Conservation (phyloP, 2,329 filamentous ascomycete genomes). For the Colletotrichum endophyticum region DNA sequence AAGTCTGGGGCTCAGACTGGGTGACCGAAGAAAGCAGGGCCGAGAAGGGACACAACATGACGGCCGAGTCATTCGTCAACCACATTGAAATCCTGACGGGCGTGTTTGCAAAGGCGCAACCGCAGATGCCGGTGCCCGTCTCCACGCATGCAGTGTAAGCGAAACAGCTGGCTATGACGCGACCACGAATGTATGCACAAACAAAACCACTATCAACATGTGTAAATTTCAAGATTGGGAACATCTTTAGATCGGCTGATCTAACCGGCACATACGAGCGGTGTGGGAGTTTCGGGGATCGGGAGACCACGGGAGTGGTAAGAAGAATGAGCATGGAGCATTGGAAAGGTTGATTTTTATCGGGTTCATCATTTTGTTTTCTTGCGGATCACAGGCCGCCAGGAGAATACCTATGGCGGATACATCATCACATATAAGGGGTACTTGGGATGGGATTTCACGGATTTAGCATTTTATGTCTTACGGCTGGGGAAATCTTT, state of each 20-base stretch:
- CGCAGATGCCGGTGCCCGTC: slow-evolving; percentile 28
- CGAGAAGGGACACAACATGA: slow-evolving; percentile 29
- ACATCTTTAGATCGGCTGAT: neutral
- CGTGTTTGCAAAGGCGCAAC: slow-evolving; percentile 35
- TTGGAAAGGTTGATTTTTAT: neutral
- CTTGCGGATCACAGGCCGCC: neutral
- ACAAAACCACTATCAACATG: neutral
- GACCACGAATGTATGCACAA: neutral
- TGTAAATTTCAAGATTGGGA: neutral
- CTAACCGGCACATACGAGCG: neutral
- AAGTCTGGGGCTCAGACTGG: slow-evolving; percentile 62
- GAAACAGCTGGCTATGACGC: slow-evolving; percentile 11
- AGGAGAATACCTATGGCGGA: neutral
- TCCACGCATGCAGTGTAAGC: slow-evolving; percentile 12
- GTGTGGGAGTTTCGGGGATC: neutral
- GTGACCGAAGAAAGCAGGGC: slow-evolving; percentile 45
- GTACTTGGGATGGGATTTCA: neutral
- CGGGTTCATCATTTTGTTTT: neutral
- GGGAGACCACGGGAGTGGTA: neutral
- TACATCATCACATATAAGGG: neutral
- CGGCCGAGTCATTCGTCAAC: slow-evolving; percentile 37
- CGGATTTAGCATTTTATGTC: neutral
- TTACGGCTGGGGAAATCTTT: neutral
- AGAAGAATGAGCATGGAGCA: neutral
- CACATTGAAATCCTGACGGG: slow-evolving; percentile 53